Conservation (phyloP, 2,329 filamentous ascomycete species). For the Fonsecaea nubica region DNA sequence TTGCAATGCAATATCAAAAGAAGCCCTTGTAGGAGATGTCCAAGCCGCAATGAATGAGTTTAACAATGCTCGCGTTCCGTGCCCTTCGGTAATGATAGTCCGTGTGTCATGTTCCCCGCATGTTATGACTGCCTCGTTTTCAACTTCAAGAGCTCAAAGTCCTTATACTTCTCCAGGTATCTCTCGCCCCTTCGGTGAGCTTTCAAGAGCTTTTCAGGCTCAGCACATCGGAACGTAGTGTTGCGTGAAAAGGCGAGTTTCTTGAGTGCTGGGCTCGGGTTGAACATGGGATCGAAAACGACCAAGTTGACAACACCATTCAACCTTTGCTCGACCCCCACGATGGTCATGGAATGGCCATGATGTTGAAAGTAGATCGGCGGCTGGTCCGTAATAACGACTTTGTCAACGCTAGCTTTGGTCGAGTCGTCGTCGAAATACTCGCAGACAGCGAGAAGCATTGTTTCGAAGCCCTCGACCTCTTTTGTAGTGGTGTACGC, state of each 20-base stretch:
- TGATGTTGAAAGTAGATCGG: slow-evolving; percentile 91
- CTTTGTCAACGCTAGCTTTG: slow-evolving; percentile 61
- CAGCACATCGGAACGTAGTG: slow-evolving; percentile 49
- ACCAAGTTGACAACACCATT: slow-evolving; percentile 72
- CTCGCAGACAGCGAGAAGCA: slow-evolving; percentile 72
- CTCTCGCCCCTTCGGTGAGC: slow-evolving; percentile 73
- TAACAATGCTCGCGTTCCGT: neutral
- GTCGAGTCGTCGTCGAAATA: slow-evolving; percentile 69
- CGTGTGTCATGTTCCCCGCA: neutral
- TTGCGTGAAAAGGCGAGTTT: slow-evolving; percentile 55
- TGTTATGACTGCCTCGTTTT: slow-evolving; percentile 1
- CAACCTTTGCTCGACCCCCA: slow-evolving; percentile 76
- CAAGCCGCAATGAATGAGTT: slow-evolving; percentile 8
- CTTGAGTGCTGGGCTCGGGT: slow-evolving; percentile 68
- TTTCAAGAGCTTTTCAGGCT: slow-evolving; percentile 65
- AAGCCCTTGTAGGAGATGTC: too few species aligned
- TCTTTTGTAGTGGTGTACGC: slow-evolving; percentile 60
- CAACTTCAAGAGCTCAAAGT: slow-evolving; percentile 81
- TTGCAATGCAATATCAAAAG: slow-evolving; percentile 31
- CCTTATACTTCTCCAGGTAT: slow-evolving; percentile 72
- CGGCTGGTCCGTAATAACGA: slow-evolving; percentile 74
- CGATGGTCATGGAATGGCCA: slow-evolving; percentile 87
- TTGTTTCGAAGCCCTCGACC: slow-evolving; percentile 57
- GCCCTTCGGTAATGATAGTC: neutral
- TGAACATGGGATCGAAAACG: slow-evolving; percentile 87